Base-by-base conservation (phyloP, 768 basidiomycete species). In the Phaeotremella fagi region DNA sequence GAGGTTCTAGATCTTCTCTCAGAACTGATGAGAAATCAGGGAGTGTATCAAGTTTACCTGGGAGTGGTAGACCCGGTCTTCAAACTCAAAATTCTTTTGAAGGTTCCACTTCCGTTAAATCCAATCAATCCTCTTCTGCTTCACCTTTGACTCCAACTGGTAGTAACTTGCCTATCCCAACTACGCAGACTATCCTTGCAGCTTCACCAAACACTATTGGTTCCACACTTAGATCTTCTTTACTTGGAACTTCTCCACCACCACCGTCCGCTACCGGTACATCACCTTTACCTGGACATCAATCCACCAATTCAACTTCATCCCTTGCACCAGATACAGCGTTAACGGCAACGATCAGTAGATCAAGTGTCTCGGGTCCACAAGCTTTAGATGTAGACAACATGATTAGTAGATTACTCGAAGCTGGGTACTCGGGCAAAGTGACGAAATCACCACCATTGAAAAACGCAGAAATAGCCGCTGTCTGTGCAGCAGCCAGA, bases 381-480 rank as follows among this genome's bases (percentile, higher is more conserved):
- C 63, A 66, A 70, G 83, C 82, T 42, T 79, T 97, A 64, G 95
- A 99, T 75, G 83, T 98, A 52, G 94, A 98, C 76, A 92, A 97
- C 75, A 95, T 98, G 88, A 98, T 99, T 69, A 85, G 87, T 70
- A 84, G 94, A 46, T 81, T 99, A 42, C 80, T 99, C 60, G 92
- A 97, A 64, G 90, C 95, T 5, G 95, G 94, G 3, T 99, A 98
- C 74, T 89, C 88, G 4, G 94, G 92, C 74, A 99, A 98, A 82
- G 88, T 97, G 61, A 90, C 86, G 80, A 98, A 95, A 76, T 27
- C 81, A 88, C 67, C 92, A 83, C 78, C 80, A 9, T 50, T 99
- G 56, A 99, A 98, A 81, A 98, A 95, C 73, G 82, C 85, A 23
- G 95, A 99, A 78, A 95, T 98, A 65, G 85, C 86, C 18, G 84